These are phyloP conservation scores for Leccinum disarticulatum DNA, from an alignment of 768 basidiomycete genomes.

Conservation along the genomic window DNA sequence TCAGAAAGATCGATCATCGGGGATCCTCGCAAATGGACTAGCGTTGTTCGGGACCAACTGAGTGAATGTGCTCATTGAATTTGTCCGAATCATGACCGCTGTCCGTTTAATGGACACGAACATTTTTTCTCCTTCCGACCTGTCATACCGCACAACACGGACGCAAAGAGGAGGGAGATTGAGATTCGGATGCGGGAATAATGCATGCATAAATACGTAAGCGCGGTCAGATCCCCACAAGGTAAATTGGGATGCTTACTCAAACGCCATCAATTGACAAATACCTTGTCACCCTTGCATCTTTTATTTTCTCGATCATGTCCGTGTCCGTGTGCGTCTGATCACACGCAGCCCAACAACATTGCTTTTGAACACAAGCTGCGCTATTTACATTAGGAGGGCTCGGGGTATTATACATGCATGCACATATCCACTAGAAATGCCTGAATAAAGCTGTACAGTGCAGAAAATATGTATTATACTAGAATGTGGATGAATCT, in stretches of 20 bases:
- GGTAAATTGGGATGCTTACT: conserved; percentile 32
- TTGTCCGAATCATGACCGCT: not conserved
- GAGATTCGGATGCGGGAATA: conserved; percentile 8
- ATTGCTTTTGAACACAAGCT: conserved; percentile 5
- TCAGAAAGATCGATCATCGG: conserved; percentile 30
- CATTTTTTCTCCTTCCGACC: conserved; percentile 2
- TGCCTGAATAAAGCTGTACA: conserved; percentile 36
- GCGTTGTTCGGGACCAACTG: conserved; percentile 12
- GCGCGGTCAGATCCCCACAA: conserved; percentile 30
- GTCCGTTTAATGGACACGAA: conserved; percentile 2
- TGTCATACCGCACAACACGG: conserved; percentile 8
- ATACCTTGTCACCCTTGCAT: conserved; percentile 14
- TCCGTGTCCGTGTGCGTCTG: not conserved
- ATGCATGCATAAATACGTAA: conserved; percentile 27
- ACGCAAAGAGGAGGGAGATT: conserved; percentile 13
- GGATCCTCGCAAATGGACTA: conserved; percentile 24
- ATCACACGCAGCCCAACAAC: conserved; percentile 7
- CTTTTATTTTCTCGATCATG: conserved; percentile 18
- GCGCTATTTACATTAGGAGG: conserved; percentile 35
- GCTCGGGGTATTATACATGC: conserved; percentile 36
- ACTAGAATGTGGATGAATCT: conserved; percentile 31
- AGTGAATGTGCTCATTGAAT: conserved; percentile 1
- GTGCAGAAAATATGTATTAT: conserved; percentile 36
- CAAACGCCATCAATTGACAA: conserved; percentile 34
- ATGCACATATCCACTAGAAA: conserved; percentile 40